phyloP scores from a whole-genome alignment of 371 early-diverging fungal genomes.

The Sporodiniella umbellata region DNA sequence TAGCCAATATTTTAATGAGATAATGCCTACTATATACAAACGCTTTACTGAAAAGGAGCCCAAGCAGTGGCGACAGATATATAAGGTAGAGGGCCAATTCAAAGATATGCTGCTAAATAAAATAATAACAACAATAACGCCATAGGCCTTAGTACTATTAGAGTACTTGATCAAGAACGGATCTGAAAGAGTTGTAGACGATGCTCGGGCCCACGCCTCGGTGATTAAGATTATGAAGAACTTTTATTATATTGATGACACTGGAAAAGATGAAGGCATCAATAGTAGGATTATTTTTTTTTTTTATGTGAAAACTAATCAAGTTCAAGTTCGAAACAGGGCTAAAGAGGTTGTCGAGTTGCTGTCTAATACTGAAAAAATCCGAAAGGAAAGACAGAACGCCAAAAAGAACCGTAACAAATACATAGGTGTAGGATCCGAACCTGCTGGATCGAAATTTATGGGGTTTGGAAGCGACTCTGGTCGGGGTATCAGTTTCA shows the following conservation, averaged over 20 bases:
- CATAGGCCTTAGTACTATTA: constrained; percentile 79
- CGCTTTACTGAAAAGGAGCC: constrained; percentile 83
- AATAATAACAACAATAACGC: background rate
- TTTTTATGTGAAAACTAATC: background rate
- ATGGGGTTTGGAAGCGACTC: constrained; percentile 51
- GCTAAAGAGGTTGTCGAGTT: constrained; percentile 90
- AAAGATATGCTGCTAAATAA: background rate
- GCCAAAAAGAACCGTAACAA: constrained; percentile 87
- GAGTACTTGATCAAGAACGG: constrained; percentile 96
- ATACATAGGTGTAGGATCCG: constrained; percentile 75
- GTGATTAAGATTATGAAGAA: constrained; percentile 81
- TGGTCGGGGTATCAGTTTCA: constrained; percentile 22
- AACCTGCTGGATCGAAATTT: constrained; percentile 30
- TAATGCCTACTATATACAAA: constrained; percentile 89
- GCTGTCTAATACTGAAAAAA: constrained; percentile 68
- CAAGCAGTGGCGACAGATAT: constrained; percentile 88
- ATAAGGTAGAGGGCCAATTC: constrained; percentile 57
- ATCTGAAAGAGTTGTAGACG: constrained; percentile 88
- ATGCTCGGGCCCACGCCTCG: constrained; percentile 79
- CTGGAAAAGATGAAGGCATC: constrained; percentile 95
- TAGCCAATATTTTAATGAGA: constrained; percentile 88
- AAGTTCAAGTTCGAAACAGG: constrained; percentile 78
- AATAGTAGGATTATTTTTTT: constrained; percentile 61
- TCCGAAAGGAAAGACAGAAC: constrained; percentile 83
- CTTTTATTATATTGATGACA: constrained; percentile 85